Evolutionary conservation across 352 stramenopile species (phyloP), one percentile per base, ranked within the genome.

Genomic region (Aphanomyces stellatus): DNA sequence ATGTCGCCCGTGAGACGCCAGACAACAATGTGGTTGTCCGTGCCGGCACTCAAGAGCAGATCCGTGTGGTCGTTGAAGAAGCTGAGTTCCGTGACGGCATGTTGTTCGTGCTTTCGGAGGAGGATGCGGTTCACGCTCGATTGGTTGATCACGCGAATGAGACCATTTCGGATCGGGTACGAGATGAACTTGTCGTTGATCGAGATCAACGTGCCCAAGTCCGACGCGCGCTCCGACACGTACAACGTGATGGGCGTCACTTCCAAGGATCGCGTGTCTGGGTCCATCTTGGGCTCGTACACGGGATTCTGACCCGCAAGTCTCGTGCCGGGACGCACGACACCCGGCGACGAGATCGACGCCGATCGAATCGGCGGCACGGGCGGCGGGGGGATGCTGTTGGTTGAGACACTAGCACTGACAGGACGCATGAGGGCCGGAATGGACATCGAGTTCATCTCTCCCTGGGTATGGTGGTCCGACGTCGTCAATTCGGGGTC

Each of bases 101-200:
- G 76, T 57, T 88, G 74, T 51, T 90, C 81, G 62, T 93, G 85
- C 61, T 88, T 85, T 27, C 85, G 77, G 28, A 93, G 71, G 34
- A 93, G 71, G 49, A 91, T 53, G 28, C 85, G 74, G 49, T 91
- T 79, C 2, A 88, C 85, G 1, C 83, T 90, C 65, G 74, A 87
- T 71, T 93, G 83, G 62, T 78, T 88, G 40, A 93, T 88, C 17
- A 93, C 77, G n/a, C 85, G 85, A 43, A 93, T 88, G 43, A 93
- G 72, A 8, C 85, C 85, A 59, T 91, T 91, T 28, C 82, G 78
- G 51, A 91, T 93, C 49, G 85, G 85, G 72, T 93, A 93, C 70
- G 82, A 90, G 60, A 93, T 91, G 72, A 90, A 93, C 37, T 91
- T 73, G 43, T 90, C 77, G 65, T 89, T 93, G 35, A 93, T 81